A percentile compares a stretch with the other conserved stretches of the same genome.
These are phyloP conservation scores for Taiozyma sp. DNA, from an alignment of 1,139 yeast species.

Conservation along the genomic window DNA sequence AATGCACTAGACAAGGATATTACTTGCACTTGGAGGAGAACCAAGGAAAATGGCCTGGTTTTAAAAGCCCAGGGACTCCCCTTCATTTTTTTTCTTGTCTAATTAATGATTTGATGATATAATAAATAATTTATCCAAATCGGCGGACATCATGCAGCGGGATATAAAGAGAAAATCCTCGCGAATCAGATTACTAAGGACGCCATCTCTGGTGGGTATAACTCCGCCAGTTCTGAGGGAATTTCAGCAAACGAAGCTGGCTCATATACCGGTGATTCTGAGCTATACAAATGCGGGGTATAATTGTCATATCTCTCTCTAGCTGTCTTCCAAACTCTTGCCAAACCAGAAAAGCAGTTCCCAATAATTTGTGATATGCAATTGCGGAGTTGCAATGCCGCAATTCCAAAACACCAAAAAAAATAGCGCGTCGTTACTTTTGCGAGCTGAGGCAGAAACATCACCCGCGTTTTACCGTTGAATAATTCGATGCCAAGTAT, in stretches of 20 bases:
- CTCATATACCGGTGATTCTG: not conserved
- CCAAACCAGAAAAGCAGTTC: no score
- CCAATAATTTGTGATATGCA: no score
- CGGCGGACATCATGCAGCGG: not conserved
- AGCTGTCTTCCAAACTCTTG: no score
- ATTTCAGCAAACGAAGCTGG: not conserved
- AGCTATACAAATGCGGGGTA: no score
- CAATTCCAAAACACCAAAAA: not conserved
- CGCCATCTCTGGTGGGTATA: not conserved
- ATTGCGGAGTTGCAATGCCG: not conserved
- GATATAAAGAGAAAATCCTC: not conserved
- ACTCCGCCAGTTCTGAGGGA: not conserved
- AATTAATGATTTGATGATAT: not conserved
- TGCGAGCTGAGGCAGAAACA: not conserved
- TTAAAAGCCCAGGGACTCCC: not conserved
- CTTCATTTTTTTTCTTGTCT: not conserved
- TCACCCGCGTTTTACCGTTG: not conserved
- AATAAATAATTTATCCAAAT: not conserved
- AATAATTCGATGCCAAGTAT: not conserved
- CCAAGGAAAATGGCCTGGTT: not conserved
- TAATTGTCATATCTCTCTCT: no score
- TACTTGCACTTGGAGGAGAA: no score
- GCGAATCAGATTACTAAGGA: not conserved
- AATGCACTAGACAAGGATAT: no score
- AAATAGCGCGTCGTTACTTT: not conserved